Evolutionary conservation across 2,329 filamentous ascomycete species (phyloP).

Genomic region (Stylonectria norvegica): DNA sequence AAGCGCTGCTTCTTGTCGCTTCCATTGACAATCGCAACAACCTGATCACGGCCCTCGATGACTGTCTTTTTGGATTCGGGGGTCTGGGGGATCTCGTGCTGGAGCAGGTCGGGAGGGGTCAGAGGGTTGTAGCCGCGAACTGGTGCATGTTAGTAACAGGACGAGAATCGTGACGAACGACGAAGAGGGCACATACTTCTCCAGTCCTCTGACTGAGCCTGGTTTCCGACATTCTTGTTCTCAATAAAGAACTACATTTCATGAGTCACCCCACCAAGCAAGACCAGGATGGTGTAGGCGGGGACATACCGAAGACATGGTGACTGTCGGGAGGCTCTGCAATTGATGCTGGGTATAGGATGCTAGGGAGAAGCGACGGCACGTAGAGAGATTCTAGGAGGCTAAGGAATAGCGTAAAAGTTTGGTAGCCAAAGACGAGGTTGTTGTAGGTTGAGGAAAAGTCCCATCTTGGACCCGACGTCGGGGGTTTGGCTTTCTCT

Average conservation of each 20-base stretch:
- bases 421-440: background rate
- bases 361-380: conserved; percentile 1
- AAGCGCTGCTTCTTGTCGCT: conserved; percentile 58
- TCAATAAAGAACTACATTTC: conserved; percentile 62
- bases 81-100: conserved; percentile 78
- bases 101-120: conserved; percentile 88
- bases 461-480: conserved; percentile 23
- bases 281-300: conserved; percentile 6
- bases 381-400: no score
- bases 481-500: conserved; percentile 23
- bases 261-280: conserved; percentile 29
- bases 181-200: conserved; percentile 58
- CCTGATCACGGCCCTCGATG: conserved; percentile 59
- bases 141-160: conserved; percentile 35
- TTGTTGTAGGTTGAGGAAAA: conserved; percentile 6
- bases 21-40: conserved; percentile 65
- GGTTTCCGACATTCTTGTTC: conserved; percentile 76
- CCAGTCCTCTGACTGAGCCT: conserved; percentile 72
- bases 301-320: conserved; percentile 27
- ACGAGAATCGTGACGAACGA: conserved; percentile 3
- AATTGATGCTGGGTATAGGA: conserved; percentile 10
- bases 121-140: conserved; percentile 90
- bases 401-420: conserved; percentile 2
- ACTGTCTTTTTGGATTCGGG: conserved; percentile 58
- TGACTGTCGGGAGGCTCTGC: conserved; percentile 12